A percentile compares a stretch with the other conserved stretches of the same genome.
Evolutionary conservation across 768 basidiomycete species (phyloP).

Genomic region (Panus rudis): DNA sequence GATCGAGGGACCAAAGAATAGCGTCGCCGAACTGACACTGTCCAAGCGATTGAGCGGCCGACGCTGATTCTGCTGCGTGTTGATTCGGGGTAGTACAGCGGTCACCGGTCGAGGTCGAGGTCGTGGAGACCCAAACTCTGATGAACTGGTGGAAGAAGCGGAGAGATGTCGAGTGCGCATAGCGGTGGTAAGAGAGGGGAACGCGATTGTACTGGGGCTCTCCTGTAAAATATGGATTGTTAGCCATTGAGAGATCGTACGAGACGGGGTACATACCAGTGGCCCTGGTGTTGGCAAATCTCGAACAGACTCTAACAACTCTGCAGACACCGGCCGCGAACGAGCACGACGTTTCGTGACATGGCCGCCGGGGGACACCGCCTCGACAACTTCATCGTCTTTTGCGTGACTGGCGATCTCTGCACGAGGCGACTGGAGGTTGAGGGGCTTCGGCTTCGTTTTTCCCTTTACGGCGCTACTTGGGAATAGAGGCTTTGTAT

Average conservation of each 20-base stretch:
- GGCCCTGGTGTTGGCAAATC: slow-evolving; percentile 5
- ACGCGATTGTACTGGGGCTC: slow-evolving; percentile 17
- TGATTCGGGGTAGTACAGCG: slow-evolving; percentile 24
- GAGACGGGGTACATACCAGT: too few relatives aligned
- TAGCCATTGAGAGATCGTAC: too few relatives aligned
- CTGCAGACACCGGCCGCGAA: slow-evolving; percentile 62
- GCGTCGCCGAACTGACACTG: slow-evolving; percentile 46
- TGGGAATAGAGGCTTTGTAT: slow-evolving; percentile 20
- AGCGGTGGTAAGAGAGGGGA: slow-evolving; percentile 33
- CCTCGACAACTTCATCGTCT: slow-evolving; percentile 22
- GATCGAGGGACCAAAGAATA: slow-evolving; percentile 64
- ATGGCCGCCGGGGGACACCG: slow-evolving; percentile 70
- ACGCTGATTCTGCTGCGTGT: slow-evolving; percentile 29
- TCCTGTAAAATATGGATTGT: too few relatives aligned
- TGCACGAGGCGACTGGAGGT: slow-evolving; percentile 12
- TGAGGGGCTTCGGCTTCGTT: slow-evolving; percentile 12
- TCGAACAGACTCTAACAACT: slow-evolving; percentile 45
- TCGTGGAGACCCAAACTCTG: slow-evolving; percentile 46
- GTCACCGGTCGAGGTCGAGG: slow-evolving; percentile 47
- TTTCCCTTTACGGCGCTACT: slow-evolving; percentile 13
- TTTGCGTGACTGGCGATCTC: slow-evolving; percentile 10
- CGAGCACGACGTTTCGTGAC: slow-evolving; percentile 69
- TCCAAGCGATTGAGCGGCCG: slow-evolving; percentile 43
- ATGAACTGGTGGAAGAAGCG: slow-evolving; percentile 33
- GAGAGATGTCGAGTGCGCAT: slow-evolving; percentile 32